A percentile compares a stretch with the other conserved stretches of the same genome.
These are phyloP conservation scores for Russula foetens DNA, from an alignment of 768 basidiomycete genomes.

Conservation along the genomic window DNA sequence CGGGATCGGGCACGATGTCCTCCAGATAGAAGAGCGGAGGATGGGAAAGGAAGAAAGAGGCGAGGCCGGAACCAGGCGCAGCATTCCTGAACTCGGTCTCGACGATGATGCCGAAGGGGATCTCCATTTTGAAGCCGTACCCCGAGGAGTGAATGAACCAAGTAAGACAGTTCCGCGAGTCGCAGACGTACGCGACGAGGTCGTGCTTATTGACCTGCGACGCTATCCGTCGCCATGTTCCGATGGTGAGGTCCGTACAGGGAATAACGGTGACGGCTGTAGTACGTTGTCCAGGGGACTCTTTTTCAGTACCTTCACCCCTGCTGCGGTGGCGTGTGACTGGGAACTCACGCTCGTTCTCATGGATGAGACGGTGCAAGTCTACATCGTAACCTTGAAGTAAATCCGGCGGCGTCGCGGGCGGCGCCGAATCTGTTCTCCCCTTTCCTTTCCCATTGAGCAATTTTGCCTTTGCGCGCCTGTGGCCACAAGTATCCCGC, in stretches of 20 bases:
- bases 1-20: slow-evolving; percentile 28
- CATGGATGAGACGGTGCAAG: slow-evolving; percentile 59
- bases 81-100: slow-evolving; percentile 49
- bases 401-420: slow-evolving; percentile 45
- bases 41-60: slow-evolving; percentile 54
- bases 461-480: slow-evolving; percentile 77
- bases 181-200: slow-evolving; percentile 69
- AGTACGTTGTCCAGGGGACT: not conserved
- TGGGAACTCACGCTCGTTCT: slow-evolving; percentile 60
- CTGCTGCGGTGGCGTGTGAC: not conserved
- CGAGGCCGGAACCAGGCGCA: slow-evolving; percentile 48
- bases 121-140: slow-evolving; percentile 78
- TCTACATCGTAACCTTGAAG: slow-evolving; percentile 48
- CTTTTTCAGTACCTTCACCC: not conserved
- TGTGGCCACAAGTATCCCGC: slow-evolving; percentile 24
- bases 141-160: slow-evolving; percentile 77
- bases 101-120: slow-evolving; percentile 57
- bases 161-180: slow-evolving; percentile 52
- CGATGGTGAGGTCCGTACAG: slow-evolving; percentile 66
- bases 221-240: slow-evolving; percentile 70
- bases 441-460: slow-evolving; percentile 49
- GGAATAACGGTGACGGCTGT: slow-evolving; percentile 70
- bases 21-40: slow-evolving; percentile 68
- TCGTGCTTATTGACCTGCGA: slow-evolving; percentile 48
- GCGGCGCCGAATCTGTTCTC: slow-evolving; percentile 32